phyloP scores from a whole-genome alignment of 495 filamentous ascomycete species.

The Penicillium crystallinum region DNA sequence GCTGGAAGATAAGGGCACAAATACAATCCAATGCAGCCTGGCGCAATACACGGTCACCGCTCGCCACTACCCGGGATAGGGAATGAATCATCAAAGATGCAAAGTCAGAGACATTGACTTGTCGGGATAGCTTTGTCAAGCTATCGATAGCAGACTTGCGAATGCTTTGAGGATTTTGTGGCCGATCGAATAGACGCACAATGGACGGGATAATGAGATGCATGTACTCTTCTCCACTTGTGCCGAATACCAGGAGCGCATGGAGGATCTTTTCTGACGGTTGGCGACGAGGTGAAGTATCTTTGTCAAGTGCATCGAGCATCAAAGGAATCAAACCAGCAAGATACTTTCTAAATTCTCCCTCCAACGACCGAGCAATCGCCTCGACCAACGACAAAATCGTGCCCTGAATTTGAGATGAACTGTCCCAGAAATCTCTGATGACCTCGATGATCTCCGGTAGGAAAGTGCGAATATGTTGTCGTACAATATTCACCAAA shows the following conservation, averaged over 20 bases:
- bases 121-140: conserved; percentile 85
- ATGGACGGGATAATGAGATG: conserved; percentile 97
- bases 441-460: conserved; percentile 78
- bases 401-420: conserved; percentile 74
- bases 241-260: conserved; percentile 92
- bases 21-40: conserved; percentile 91
- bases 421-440: conserved; percentile 77
- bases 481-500: conserved; percentile 88
- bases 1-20: conserved; percentile 90
- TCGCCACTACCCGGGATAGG: conserved; percentile 69
- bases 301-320: conserved; percentile 87
- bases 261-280: conserved; percentile 89
- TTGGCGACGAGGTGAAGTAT: conserved; percentile 62
- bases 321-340: conserved; percentile 84
- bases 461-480: conserved; percentile 88
- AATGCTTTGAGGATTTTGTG: conserved; percentile 67
- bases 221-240: conserved; percentile 97
- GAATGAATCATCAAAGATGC: conserved; percentile 93
- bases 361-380: conserved; percentile 86
- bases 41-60: conserved; percentile 64
- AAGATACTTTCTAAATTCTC: conserved; percentile 94
- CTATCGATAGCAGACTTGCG: conserved; percentile 91
- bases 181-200: conserved; percentile 83
- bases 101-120: conserved; percentile 97
- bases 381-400: conserved; percentile 89